Percentiles rank a stretch among this genome's conserved stretches.
These are phyloP conservation scores for Mycosphaerella sp. DNA, from an alignment of 2,329 filamentous ascomycete species.

Conservation along the genomic window DNA sequence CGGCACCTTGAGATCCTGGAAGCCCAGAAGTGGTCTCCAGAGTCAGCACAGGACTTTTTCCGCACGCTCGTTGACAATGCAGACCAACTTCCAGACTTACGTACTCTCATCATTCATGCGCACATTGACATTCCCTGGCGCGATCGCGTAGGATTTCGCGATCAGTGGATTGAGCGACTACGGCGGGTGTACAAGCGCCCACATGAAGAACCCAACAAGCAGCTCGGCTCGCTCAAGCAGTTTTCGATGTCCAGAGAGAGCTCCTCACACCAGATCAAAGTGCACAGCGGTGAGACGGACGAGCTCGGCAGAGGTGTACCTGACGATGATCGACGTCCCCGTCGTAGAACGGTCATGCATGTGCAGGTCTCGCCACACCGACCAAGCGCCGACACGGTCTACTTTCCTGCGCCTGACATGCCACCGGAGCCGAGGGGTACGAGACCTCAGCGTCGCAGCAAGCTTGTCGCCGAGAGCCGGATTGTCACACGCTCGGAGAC, in stretches of 20 bases:
- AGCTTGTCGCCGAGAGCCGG: conserved; percentile 25
- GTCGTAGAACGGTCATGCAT: conserved; percentile 20
- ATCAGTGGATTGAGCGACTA: conserved; percentile 68
- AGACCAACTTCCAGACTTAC: conserved; percentile 57
- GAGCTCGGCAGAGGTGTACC: conserved; percentile 11
- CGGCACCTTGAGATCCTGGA: conserved; percentile 68
- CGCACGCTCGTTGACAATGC: conserved; percentile 70
- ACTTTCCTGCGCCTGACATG: conserved; percentile 20
- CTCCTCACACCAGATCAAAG: conserved; percentile 8
- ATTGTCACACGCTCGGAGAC: conserved; percentile 19
- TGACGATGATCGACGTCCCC: conserved; percentile 10
- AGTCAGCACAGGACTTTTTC: conserved; percentile 70
- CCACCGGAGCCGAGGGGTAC: conserved; percentile 9
- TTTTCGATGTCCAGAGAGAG: conserved; percentile 37
- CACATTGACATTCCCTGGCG: conserved; percentile 77
- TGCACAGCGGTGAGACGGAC: conserved; percentile 7
- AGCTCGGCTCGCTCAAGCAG: conserved; percentile 40
- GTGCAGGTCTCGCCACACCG: conserved; percentile 27
- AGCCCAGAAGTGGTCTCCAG: conserved; percentile 64
- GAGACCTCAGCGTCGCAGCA: conserved; percentile 27
- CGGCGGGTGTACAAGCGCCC: conserved; percentile 58
- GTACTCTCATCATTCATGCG: conserved; percentile 64
- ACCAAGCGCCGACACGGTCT: conserved; percentile 22
- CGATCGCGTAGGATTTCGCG: conserved; percentile 69
- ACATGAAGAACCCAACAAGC: conserved; percentile 39